Evolutionary conservation across 202 grass and related monocot species (phyloP).

Genomic region (Musa balbisiana): DNA sequence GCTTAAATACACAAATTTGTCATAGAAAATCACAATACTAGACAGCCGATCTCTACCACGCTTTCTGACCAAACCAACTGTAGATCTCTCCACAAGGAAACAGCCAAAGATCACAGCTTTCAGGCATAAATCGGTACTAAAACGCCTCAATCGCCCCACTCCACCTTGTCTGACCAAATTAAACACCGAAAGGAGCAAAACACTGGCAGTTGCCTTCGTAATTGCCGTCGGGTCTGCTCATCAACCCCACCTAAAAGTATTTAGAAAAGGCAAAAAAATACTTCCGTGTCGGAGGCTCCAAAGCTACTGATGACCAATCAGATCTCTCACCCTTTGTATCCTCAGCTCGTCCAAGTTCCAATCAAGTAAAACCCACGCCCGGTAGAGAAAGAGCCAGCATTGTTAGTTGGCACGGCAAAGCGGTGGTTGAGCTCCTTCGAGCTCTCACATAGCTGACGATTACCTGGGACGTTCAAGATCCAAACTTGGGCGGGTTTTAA

Average conservation of each 20-base stretch:
- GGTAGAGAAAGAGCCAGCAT: neutral
- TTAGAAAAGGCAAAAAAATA: neutral
- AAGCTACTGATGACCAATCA: neutral
- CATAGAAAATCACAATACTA: neutral
- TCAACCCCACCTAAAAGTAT: neutral
- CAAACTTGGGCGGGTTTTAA: neutral
- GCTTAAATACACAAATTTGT: no score
- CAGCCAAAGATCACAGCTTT: neutral
- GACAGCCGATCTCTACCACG: neutral
- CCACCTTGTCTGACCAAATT: neutral
- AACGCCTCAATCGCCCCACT: neutral
- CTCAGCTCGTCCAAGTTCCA: neutral
- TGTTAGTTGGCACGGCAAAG: neutral
- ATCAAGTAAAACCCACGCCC: neutral
- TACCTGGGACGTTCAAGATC: neutral
- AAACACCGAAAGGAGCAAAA: neutral
- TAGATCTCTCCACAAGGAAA: neutral
- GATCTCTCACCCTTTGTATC: neutral
- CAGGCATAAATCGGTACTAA: neutral
- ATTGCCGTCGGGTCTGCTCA: neutral
- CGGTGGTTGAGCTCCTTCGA: conserved; percentile 14
- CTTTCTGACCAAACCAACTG: neutral
- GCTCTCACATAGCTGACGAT: neutral
- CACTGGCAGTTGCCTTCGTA: neutral
- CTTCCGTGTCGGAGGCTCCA: conserved; percentile 10